phyloP scores from a whole-genome alignment of 2,329 filamentous ascomycete genomes.

The Diaporthe sp. region DNA sequence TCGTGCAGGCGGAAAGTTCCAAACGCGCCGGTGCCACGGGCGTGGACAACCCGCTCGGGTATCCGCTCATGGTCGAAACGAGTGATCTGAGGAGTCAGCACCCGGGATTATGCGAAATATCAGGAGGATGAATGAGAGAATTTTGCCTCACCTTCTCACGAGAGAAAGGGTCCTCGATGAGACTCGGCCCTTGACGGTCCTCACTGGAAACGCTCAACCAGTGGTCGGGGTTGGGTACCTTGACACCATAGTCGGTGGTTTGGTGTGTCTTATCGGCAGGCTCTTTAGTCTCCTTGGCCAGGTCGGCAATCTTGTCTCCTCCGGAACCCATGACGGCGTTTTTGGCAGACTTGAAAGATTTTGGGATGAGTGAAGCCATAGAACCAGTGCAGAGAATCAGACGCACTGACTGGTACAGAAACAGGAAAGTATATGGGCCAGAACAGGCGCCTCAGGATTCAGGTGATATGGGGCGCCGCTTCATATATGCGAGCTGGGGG shows the following conservation, averaged over 20 bases:
- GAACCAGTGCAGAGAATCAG: neutral
- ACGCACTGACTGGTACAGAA: neutral
- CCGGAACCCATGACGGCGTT: slow-evolving; percentile 53
- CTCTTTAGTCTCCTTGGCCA: slow-evolving; percentile 68
- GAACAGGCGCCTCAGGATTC: neutral
- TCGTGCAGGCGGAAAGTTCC: slow-evolving; percentile 73
- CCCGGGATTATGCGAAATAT: no score
- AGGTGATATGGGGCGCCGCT: neutral
- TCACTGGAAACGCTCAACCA: slow-evolving; percentile 76
- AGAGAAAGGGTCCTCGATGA: slow-evolving; percentile 78
- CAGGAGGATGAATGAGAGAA: neutral
- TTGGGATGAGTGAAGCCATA: slow-evolving; percentile 41
- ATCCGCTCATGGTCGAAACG: slow-evolving; percentile 75
- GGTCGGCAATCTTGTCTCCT: slow-evolving; percentile 69
- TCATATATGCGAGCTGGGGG: slow-evolving; percentile 1
- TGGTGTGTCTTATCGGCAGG: slow-evolving; percentile 68
- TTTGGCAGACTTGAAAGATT: slow-evolving; percentile 49
- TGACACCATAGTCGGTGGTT: slow-evolving; percentile 82
- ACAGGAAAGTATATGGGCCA: neutral
- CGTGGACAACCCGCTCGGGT: slow-evolving; percentile 46
- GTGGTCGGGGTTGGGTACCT: slow-evolving; percentile 78
- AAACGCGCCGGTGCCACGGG: slow-evolving; percentile 45
- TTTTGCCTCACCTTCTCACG: slow-evolving; percentile 72
- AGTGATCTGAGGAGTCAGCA: slow-evolving; percentile 62
- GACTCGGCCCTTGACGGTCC: slow-evolving; percentile 71